Percentiles rank a stretch among this genome's conserved stretches.
phyloP scores from a whole-genome alignment of 345 rosid genomes.

The Mallotus nudiflorus region DNA sequence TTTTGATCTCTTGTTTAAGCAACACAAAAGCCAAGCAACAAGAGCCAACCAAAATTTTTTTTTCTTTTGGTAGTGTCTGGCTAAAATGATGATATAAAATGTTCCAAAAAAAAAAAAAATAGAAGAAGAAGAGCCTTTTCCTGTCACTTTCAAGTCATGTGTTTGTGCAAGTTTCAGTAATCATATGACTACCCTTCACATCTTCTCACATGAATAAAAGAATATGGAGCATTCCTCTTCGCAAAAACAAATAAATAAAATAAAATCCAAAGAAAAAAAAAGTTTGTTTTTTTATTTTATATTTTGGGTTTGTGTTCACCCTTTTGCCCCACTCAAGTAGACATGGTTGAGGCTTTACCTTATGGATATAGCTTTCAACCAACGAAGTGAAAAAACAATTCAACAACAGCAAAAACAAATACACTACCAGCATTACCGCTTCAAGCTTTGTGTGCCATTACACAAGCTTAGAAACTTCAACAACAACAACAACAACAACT shows the following conservation, averaged over 20 bases:
- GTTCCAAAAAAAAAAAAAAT: not conserved
- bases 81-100: too few relatives aligned
- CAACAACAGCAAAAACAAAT: not conserved
- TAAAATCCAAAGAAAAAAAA: not conserved
- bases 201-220: not conserved
- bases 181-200: slow-evolving; percentile 28
- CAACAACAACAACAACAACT: too few relatives aligned
- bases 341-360: slow-evolving; percentile 34
- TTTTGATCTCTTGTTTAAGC: slow-evolving; percentile 30
- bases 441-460: slow-evolving; percentile 43
- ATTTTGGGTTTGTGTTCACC: slow-evolving; percentile 15
- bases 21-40: slow-evolving; percentile 13
- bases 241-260: not conserved
- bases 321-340: slow-evolving; percentile 27
- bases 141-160: slow-evolving; percentile 38
- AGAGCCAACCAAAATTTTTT: slow-evolving; percentile 11
- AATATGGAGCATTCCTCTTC: not conserved
- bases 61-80: slow-evolving; percentile 10
- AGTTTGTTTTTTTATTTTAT: not conserved
- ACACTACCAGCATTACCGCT: slow-evolving; percentile 25
- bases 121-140: slow-evolving; percentile 22
- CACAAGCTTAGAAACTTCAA: slow-evolving; percentile 25
- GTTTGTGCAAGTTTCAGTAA: slow-evolving; percentile 44
- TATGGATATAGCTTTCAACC: slow-evolving; percentile 51
- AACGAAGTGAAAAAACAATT: slow-evolving; percentile 41